Base-by-base conservation (phyloP, 2,329 filamentous ascomycete genomes). In the Mollisia scopiformis region DNA sequence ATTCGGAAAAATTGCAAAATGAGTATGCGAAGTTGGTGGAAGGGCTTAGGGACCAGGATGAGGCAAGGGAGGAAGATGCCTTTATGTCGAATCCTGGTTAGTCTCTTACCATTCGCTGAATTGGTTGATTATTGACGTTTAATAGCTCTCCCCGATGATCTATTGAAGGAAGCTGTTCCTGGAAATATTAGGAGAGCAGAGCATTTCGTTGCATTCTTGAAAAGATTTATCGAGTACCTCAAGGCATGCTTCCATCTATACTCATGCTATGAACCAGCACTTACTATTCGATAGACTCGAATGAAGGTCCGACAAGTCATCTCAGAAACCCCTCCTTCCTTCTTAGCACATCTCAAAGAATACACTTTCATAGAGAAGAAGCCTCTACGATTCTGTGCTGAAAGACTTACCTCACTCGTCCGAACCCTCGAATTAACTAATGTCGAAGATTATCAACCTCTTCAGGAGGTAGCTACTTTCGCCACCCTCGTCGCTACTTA, bases 271-370 rank as follows among this genome's bases (percentile, higher is more conserved):
- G 8, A 35, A 21, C 16, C n/a, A 58, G n/a, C 41, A 39, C 59
- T 68, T 61, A 67, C 16, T 43, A 27, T 16, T n/a, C 4, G 14
- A 21, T 69, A 93, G 83, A 98, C 94, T 1, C 87, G 96, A 61
- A 98, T 99, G 95, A 98, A 97, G 81, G 93, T 98, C 14, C 88
- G 95, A 4, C 93, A 97, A 73, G 94, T 97, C 66, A 97, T 98
- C 66, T 97, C 95, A 7, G 95, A 99, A 76, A 99, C 94, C 0
- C 95, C 95, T 0, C 90, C 91, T 2, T 97, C 94, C 0, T 99
- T 99, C 74, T 82, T 99, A 8, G 86, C 90, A 16, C 94, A 99
- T 78, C 81, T 99, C 6, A 96, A 92, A 73, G 95, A 99, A 68
- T 88, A 97, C 59, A 99, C 96, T 0, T 99, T 96, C 72, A 99